Evolutionary conservation across 495 filamentous ascomycete species (phyloP).

Genomic region (Geoglossum glabrum): DNA sequence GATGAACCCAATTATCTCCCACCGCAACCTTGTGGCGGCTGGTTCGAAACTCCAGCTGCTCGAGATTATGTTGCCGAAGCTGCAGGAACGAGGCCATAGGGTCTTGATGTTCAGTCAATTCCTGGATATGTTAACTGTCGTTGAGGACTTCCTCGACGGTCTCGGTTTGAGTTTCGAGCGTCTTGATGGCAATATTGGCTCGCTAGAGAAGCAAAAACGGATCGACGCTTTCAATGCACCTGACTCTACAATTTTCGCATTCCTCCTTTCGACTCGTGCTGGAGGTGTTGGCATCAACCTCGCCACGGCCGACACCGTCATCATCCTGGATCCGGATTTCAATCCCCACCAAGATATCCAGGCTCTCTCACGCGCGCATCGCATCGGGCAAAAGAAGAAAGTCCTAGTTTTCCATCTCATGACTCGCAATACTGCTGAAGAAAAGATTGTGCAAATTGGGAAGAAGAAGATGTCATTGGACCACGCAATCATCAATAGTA

Average conservation of each 20-base stretch:
- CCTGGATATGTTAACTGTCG: constrained; percentile 42
- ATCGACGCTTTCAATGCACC: constrained; percentile 89
- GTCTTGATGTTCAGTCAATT: constrained; percentile 96
- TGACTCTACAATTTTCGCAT: constrained; percentile 62
- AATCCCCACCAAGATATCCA: constrained; percentile 98
- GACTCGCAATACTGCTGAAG: constrained; percentile 72
- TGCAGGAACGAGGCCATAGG: constrained; percentile 72
- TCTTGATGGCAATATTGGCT: constrained; percentile 63
- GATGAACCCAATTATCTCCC: constrained; percentile 28
- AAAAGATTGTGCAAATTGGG: constrained; percentile 91
- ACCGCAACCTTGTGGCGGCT: constrained; percentile 72
- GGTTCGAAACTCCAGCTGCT: constrained; percentile 77
- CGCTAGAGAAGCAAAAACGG: constrained; percentile 72
- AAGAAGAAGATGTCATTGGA: constrained; percentile 89
- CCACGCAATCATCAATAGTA: constrained; percentile 77
- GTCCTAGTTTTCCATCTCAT: constrained; percentile 89
- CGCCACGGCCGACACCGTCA: constrained; percentile 91
- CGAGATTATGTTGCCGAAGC: constrained; percentile 74
- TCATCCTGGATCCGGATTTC: constrained; percentile 95
- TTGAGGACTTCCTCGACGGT: constrained; percentile 67
- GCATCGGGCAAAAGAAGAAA: constrained; percentile 89
- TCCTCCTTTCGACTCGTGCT: constrained; percentile 80
- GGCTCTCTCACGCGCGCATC: constrained; percentile 79
- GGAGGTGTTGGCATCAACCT: constrained; percentile 96
- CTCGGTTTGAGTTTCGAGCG: constrained; percentile 52